Evolutionary conservation across 2,329 filamentous ascomycete species (phyloP).

Genomic region (Neonectria sp.): DNA sequence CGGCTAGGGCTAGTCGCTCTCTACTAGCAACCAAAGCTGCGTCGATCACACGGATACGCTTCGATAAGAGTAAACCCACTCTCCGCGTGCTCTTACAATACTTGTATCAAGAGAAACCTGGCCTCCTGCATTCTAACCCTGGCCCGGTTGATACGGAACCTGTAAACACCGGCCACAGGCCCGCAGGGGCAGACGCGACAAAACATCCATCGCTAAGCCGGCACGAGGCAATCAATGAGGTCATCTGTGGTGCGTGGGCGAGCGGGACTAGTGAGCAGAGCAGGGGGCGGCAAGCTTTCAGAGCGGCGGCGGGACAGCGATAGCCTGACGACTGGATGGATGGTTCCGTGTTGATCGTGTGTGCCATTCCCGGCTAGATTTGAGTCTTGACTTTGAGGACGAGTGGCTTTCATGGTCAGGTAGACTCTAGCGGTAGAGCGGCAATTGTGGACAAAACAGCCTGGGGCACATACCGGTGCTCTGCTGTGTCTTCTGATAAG

Average conservation of each 20-base stretch:
- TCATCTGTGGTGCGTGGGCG: slow-evolving; percentile 16
- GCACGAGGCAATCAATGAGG: slow-evolving; percentile 28
- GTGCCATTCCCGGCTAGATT: not conserved
- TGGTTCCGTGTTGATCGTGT: not conserved
- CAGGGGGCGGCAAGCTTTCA: slow-evolving; percentile 20
- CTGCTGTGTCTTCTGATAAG: slow-evolving; percentile 24
- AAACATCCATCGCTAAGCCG: slow-evolving; percentile 6
- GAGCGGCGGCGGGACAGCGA: not conserved
- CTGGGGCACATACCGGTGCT: slow-evolving; percentile 5
- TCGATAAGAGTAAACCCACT: slow-evolving; percentile 7
- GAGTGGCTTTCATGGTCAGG: slow-evolving; percentile 3
- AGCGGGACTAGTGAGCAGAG: slow-evolving; percentile 17
- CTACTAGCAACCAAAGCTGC: slow-evolving; percentile 2
- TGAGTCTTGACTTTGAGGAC: not conserved
- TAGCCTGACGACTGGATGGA: not conserved
- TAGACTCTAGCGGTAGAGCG: slow-evolving; percentile 15
- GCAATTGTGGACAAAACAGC: slow-evolving; percentile 2
- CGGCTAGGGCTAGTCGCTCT: slow-evolving; percentile 6
- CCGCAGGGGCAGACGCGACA: slow-evolving; percentile 11
- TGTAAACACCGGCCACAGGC: slow-evolving; percentile 9
- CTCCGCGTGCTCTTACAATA: slow-evolving; percentile 3
- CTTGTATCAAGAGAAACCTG: slow-evolving; percentile 9
- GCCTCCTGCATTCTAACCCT: slow-evolving; percentile 18
- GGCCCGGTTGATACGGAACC: slow-evolving; percentile 21
- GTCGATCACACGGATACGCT: slow-evolving; percentile 18